These are phyloP conservation scores for Metschnikowia henanensis DNA, from an alignment of 805 yeast species.

Conservation along the genomic window DNA sequence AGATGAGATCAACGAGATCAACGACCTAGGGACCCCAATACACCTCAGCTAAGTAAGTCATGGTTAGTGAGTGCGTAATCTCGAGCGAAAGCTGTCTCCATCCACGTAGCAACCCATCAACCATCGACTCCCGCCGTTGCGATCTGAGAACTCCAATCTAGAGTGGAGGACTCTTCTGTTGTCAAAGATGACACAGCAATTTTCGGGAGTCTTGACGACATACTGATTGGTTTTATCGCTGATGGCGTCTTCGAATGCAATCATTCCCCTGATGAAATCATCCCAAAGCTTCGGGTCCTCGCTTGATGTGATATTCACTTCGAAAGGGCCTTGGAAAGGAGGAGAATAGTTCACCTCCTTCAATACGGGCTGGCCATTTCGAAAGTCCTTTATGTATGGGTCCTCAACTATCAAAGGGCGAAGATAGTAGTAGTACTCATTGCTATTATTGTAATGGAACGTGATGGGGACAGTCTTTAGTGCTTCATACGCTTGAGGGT, in stretches of 20 bases:
- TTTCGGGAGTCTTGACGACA: constrained; percentile 53
- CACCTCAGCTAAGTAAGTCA: neutral
- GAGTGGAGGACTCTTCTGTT: constrained; percentile 73
- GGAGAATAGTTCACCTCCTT: constrained; percentile 74
- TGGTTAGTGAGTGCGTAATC: constrained; percentile 25
- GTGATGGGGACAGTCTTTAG: constrained; percentile 63
- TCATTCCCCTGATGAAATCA: constrained; percentile 59
- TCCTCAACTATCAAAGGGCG: constrained; percentile 63
- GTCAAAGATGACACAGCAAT: constrained; percentile 65
- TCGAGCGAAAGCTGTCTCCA: constrained; percentile 68
- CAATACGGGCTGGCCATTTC: constrained; percentile 33
- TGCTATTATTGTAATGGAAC: constrained; percentile 63
- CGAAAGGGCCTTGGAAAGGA: constrained; percentile 81
- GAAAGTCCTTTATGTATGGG: constrained; percentile 29
- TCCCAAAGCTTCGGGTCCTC: constrained; percentile 37
- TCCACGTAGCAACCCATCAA: constrained; percentile 76
- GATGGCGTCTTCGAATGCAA: constrained; percentile 58
- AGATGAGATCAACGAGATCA: too few species aligned
- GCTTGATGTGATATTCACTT: constrained; percentile 48
- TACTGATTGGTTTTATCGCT: constrained; percentile 54
- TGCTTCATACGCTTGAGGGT: constrained; percentile 64
- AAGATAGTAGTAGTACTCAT: constrained; percentile 58
- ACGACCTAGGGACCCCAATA: too few species aligned
- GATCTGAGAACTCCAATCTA: constrained; percentile 42
- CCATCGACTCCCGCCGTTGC: constrained; percentile 59